Evolutionary conservation across 2,329 filamentous ascomycete genomes (phyloP), one percentile per base, ranked within the genome.

Genomic region (Periconia digitata): DNA sequence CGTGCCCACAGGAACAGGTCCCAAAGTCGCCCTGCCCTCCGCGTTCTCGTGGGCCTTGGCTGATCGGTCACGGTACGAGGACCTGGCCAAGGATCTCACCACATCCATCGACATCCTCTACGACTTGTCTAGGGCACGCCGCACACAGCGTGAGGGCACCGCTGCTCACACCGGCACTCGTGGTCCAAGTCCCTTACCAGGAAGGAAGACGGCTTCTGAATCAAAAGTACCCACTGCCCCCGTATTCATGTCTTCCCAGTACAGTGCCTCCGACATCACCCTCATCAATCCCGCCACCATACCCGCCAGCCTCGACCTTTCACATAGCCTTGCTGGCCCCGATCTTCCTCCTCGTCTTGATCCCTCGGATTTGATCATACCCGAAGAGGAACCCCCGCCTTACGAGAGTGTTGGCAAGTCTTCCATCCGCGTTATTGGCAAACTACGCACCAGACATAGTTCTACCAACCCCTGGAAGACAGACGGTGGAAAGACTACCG

Each of bases 51-150:
- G 66, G 66, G 63, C 67, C 85, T 55, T 79, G 86, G 40, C 77
- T 80, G 35, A 88, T 84, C 79, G 85, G 90, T 71, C 87, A 86
- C 81, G 85, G 46, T 91, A 92, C 58, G 84, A 89, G 59, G 87
- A 90, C 59, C 75, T 92, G 13, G 81, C 91, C 34, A 80, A 81
- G 53, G 87, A 92, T 60, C 75, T 92, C 54, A 91, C 87, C 15
- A 82, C 83, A 6, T 90, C 86, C 2, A 90, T 92, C 66, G 89
- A 92, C 69, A 90, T 86, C 0, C 78, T 92, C 1, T 91, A 89
- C 66, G 87, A 91, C 62, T 76, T 92, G 13, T 90, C 87, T 0
- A 76, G 85, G 42, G 86, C 86, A 13, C 77, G 87, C 17, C 74
- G 78, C 51, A 73, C 76, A n/a, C 64, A 56, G 40, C 62, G 53